Conservation (phyloP, 2,329 filamentous ascomycete genomes). For the Diaporthe australafricana region DNA sequence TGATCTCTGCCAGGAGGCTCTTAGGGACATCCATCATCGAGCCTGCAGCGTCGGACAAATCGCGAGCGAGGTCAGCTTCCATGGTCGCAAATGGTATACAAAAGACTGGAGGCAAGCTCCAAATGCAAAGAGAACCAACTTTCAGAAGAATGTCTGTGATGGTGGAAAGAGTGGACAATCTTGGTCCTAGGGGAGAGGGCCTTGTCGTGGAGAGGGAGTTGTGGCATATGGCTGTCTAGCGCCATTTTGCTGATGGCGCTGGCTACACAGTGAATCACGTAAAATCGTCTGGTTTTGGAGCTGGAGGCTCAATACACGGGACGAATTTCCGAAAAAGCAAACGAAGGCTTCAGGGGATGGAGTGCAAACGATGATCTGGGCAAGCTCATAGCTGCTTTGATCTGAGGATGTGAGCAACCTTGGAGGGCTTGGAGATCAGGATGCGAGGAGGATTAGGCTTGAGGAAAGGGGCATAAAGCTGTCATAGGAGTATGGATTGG, state of each 20-base stretch:
- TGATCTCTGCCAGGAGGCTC: slow-evolving; percentile 83
- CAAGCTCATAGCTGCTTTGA: neutral
- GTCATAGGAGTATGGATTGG: neutral
- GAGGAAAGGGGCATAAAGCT: neutral
- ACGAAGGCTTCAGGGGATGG: neutral
- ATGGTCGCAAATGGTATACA: neutral
- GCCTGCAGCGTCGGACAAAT: slow-evolving; percentile 61
- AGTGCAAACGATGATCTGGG: neutral
- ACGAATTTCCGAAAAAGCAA: neutral
- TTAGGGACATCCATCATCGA: slow-evolving; percentile 93
- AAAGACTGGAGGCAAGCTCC: neutral
- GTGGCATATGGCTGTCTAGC: slow-evolving; percentile 31
- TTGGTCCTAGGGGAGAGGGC: slow-evolving; percentile 31
- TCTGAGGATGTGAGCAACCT: neutral
- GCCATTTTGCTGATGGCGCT: slow-evolving; percentile 27
- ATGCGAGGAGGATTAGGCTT: neutral
- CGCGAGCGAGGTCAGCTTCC: slow-evolving; percentile 6
- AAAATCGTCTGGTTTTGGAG: neutral
- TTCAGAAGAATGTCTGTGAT: slow-evolving; percentile 29
- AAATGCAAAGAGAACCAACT: slow-evolving; percentile 13
- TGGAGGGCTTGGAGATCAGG: neutral
- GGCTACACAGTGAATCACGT: neutral
- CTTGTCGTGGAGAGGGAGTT: slow-evolving; percentile 32
- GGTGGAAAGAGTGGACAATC: slow-evolving; percentile 32
- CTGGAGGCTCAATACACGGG: neutral